Evolutionary conservation across 306 rosid species (phyloP).

Genomic region (Glycine latifolia): DNA sequence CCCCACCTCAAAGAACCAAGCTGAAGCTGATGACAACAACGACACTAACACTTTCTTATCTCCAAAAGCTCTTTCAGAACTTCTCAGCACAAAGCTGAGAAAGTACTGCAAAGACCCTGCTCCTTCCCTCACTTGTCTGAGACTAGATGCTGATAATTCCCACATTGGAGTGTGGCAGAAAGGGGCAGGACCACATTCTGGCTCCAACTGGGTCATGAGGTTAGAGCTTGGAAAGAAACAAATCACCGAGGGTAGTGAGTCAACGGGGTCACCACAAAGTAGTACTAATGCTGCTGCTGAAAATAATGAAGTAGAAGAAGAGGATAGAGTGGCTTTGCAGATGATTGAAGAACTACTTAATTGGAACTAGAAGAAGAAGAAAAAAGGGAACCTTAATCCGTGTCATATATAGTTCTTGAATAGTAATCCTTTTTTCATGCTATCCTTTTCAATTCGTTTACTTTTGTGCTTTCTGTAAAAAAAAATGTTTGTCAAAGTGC

Average conservation of each 20-base stretch:
- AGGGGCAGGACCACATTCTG: conserved; percentile 78
- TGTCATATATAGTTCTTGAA: conserved; percentile 42
- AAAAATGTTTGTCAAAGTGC: conserved; percentile 3
- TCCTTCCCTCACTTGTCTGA: conserved; percentile 92
- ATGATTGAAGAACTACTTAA: conserved; percentile 95
- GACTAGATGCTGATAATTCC: conserved; percentile 91
- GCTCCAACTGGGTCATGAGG: conserved; percentile 92
- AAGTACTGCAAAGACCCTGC: conserved; percentile 88
- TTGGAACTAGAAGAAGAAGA: conserved; percentile 58
- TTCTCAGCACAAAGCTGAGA: conserved; percentile 83
- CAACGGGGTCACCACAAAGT: conserved; percentile 8
- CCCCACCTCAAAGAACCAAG: conserved; percentile 51
- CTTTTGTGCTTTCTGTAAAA: conserved; percentile 29
- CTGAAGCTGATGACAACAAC: background rate
- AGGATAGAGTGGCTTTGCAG: conserved; percentile 84
- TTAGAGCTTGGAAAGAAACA: conserved; percentile 81
- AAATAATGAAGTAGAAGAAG: conserved; percentile 55
- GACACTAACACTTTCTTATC: conserved; percentile 51
- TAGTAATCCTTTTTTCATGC: conserved; percentile 14
- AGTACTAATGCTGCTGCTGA: background rate
- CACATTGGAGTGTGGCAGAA: conserved; percentile 99
- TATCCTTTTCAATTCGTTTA: conserved; percentile 42
- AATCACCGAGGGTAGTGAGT: background rate
- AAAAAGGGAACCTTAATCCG: conserved; percentile 36
- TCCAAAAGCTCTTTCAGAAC: conserved; percentile 87